Evolutionary conservation across 306 rosid species (phyloP).

Genomic region (Ceratonia siliqua): DNA sequence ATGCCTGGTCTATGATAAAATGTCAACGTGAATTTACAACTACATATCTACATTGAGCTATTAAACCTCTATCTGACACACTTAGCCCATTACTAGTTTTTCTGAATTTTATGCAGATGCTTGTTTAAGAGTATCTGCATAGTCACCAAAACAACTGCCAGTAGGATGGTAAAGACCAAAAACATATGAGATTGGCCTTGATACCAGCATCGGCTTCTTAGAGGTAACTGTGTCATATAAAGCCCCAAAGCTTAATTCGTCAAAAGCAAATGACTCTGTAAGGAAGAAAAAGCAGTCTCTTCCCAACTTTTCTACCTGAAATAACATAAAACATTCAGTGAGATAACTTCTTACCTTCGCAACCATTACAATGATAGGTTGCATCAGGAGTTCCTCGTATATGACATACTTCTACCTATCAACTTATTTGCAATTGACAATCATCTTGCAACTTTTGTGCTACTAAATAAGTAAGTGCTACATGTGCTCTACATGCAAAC

Average conservation of each 20-base stretch:
- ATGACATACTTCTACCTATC: neutral
- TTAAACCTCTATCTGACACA: neutral
- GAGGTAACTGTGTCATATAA: slow-evolving; percentile 47
- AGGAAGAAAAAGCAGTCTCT: slow-evolving; percentile 76
- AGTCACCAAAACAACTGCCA: slow-evolving; percentile 44
- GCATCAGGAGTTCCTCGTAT: neutral
- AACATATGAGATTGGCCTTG: slow-evolving; percentile 67
- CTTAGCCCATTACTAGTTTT: neutral
- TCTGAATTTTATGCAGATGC: slow-evolving; percentile 36
- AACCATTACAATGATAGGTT: neutral
- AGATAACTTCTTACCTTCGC: neutral
- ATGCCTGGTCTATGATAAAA: neutral
- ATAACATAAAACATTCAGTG: slow-evolving; percentile 24
- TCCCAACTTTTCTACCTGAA: slow-evolving; percentile 78
- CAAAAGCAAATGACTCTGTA: slow-evolving; percentile 65
- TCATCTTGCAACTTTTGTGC: neutral
- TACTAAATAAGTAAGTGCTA: slow-evolving; percentile 7
- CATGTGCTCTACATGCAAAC: neutral
- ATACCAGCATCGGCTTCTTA: slow-evolving; percentile 53
- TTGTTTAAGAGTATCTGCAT: slow-evolving; percentile 35
- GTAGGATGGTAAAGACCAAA: slow-evolving; percentile 55
- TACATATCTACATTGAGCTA: neutral
- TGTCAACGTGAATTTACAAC: neutral
- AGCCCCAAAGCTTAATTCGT: slow-evolving; percentile 64
- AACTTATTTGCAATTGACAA: neutral